Base-by-base conservation (phyloP, 495 filamentous ascomycete species). In the Hypoxylon crocopeplum region DNA sequence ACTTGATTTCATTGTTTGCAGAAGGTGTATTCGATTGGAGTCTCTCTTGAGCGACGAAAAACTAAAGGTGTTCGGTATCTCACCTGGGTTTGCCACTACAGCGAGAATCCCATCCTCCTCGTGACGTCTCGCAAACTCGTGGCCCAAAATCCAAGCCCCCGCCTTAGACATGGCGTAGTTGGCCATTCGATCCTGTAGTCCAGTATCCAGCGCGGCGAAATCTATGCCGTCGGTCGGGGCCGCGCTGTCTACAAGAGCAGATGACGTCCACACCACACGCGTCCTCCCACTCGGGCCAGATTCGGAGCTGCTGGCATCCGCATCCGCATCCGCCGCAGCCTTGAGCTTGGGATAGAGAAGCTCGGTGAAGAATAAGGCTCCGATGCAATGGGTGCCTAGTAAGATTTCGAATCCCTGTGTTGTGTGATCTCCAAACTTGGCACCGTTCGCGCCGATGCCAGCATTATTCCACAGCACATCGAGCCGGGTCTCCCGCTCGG, bases 301-400 rank as follows among this genome's bases (percentile, higher is more conserved):
- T n/a, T n/a, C n/a, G n/a, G n/a, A n/a, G n/a, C n/a, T n/a, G 34
- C 13, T 15, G 7, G 34, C 17, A 5, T 3, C 19, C 11, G 22
- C 20, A 15, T 3, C 16, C 41, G 22, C 41, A 15, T n/a, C 0
- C 66, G 72, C 74, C 1, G 75, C 73, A 6, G 65, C 58, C 15
- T 47, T 50, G 1, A 83, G 66, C 16, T 78, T 62, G 0, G 80
- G 79, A 8, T 60, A 58, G 5, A 85, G 77, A 12, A 76, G 55
- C 44, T 68, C 42, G 12, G 65, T 67, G 13, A 78, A 57, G 22
- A 75, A 61, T 49, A 65, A 76, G 17, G 66, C 62, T 5, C 65
- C 73, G 6, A 77, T 16, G 42, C 51, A 58, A 56, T 79, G 74
- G 11, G 60, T 68, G 16, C 68, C 74, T 22, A 76, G 41, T 34